Evolutionary conservation across 1,284 basidiomycete genomes (phyloP), one percentile per base, ranked within the genome.

Genomic region (Tylopilus sp.): DNA sequence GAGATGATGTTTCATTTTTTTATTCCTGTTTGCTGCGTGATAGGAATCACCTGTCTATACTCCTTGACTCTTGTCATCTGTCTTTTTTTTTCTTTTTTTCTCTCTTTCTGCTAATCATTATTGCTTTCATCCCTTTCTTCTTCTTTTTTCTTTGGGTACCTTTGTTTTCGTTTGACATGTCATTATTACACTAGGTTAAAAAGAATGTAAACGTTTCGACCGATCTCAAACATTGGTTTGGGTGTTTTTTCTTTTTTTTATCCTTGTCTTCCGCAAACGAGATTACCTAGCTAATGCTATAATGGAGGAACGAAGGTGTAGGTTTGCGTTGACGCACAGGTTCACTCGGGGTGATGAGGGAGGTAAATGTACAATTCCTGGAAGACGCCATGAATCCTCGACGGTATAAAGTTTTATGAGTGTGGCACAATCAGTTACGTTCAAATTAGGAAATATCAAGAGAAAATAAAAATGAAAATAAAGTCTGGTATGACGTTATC

Each of bases 101-200:
- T 40, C 33, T 39, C 30, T 37, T 55, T 52, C 53, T 46, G 33
- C 51, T 64, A 47, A 67, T 68, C 58, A 68, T 66, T 68, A 67
- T 69, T 67, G 50, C 64, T 64, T 63, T 65, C 54, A 37, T 56
- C 44, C 37, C 24, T 40, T 46, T 58, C 48, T 20, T 21, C 34
- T 24, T 6, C 38, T 20, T 42, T 46, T 58, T 50, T 17, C 26
- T 37, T 24, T 6, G 7, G 20, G 21, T 43, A 28, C 33, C 38
- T 11, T 42, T 51, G n/a, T 47, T 48, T 44, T 47, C 51, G 20
- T 38, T 43, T 24, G 5, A 21, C 14, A 36, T 48, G 50, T 47
- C 42, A 49, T 51, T 57, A 59, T 51, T 54, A 21, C 41, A 40
- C 20, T 46, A 55, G 57, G 59, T 46, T 34, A 38, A 45, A 31